phyloP scores from a whole-genome alignment of 371 early-diverging fungal genomes.

The Phascolomyces articulosus region DNA sequence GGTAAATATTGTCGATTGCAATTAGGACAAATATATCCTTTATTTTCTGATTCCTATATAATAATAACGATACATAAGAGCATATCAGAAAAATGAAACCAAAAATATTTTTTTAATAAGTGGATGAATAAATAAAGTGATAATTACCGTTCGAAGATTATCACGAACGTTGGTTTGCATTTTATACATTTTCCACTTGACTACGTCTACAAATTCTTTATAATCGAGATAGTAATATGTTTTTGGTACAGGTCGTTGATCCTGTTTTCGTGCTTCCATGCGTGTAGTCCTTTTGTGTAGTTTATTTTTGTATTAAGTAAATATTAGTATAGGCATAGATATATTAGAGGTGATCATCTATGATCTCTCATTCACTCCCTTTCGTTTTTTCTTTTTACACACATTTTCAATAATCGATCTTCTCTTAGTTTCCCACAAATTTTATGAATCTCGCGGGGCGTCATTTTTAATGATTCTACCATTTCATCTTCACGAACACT shows the following conservation, averaged over 20 bases:
- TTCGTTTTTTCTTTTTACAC: slow-evolving; percentile 10
- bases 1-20: slow-evolving; percentile 61
- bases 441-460: slow-evolving; percentile 74
- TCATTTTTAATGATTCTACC: slow-evolving; percentile 66
- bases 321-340: background rate
- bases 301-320: background rate
- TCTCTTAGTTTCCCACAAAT: slow-evolving; percentile 79
- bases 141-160: slow-evolving; percentile 65
- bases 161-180: slow-evolving; percentile 76
- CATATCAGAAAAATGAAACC: background rate
- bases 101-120: background rate
- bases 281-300: slow-evolving; percentile 52
- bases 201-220: slow-evolving; percentile 89
- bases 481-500: slow-evolving; percentile 80
- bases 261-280: slow-evolving; percentile 67
- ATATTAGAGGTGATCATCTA: background rate
- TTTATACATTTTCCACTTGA: slow-evolving; percentile 89
- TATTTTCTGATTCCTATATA: slow-evolving; percentile 67
- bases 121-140: background rate
- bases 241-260: slow-evolving; percentile 66
- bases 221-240: slow-evolving; percentile 91
- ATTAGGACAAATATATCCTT: slow-evolving; percentile 70
- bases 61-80: background rate
- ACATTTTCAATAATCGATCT: slow-evolving; percentile 80
- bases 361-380: too few relatives aligned